These are phyloP conservation scores for Globisporangium uncinulatum DNA, from an alignment of 352 stramenopile species.

Conservation along the genomic window DNA sequence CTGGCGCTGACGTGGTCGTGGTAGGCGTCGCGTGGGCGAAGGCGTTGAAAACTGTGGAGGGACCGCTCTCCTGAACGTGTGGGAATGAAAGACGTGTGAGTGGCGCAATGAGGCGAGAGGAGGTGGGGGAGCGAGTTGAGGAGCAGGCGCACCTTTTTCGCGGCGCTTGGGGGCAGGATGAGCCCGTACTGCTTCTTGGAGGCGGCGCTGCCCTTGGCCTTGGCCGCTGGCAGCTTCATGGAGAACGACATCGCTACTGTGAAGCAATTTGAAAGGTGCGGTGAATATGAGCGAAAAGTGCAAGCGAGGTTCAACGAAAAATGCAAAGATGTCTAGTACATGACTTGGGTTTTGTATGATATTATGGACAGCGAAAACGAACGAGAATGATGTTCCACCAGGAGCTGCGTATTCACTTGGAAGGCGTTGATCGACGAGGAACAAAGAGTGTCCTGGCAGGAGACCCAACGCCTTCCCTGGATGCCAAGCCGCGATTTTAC, in stretches of 20 bases:
- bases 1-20: neutral
- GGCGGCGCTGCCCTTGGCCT: constrained; percentile 11
- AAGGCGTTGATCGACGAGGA: no score
- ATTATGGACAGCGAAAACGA: no score
- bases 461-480: no score
- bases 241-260: constrained; percentile 22
- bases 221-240: constrained; percentile 23
- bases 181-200: constrained; percentile 20
- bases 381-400: no score
- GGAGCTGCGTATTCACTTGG: no score
- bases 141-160: constrained; percentile 2
- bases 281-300: no score
- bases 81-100: neutral
- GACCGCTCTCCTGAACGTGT: neutral
- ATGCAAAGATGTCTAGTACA: no score
- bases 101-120: neutral
- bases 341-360: no score
- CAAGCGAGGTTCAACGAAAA: no score
- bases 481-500: no score
- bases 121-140: neutral
- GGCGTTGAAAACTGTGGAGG: constrained; percentile 9
- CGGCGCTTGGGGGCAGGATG: constrained; percentile 12
- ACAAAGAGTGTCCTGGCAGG: no score
- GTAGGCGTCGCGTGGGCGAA: constrained; percentile 1
- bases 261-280: no score